These are phyloP conservation scores for Veloboletus limbatus DNA, from an alignment of 1,284 basidiomycete genomes.

Conservation along the genomic window DNA sequence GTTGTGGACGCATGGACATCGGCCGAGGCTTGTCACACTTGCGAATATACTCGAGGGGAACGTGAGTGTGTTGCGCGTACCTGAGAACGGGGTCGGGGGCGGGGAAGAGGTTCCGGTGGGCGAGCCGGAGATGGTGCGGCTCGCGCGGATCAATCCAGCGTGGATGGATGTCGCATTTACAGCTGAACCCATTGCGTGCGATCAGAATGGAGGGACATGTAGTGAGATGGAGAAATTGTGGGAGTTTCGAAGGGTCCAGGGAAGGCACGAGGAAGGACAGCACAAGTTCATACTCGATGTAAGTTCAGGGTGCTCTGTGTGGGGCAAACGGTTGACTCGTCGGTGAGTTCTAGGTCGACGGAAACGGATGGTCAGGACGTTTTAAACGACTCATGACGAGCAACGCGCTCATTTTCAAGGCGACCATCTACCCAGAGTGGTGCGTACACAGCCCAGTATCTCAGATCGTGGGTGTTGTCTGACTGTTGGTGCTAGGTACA, in stretches of 20 bases:
- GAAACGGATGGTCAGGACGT: slow-evolving; percentile 69
- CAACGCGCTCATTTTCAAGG: slow-evolving; percentile 61
- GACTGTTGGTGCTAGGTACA: slow-evolving; percentile 27
- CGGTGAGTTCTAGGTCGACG: slow-evolving; percentile 50
- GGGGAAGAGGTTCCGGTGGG: slow-evolving; percentile 41
- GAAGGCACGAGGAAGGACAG: slow-evolving; percentile 44
- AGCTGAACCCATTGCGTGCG: slow-evolving; percentile 46
- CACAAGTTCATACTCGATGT: slow-evolving; percentile 70
- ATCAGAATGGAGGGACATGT: slow-evolving; percentile 38
- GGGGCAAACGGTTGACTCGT: neutral
- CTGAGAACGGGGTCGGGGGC: too few species aligned
- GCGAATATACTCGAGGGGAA: slow-evolving; percentile 36
- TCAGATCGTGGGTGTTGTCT: too few species aligned
- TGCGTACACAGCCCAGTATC: too few species aligned
- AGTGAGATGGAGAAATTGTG: slow-evolving; percentile 42
- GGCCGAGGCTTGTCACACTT: slow-evolving; percentile 36
- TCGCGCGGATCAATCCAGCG: slow-evolving; percentile 44
- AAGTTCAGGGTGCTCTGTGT: slow-evolving; percentile 29
- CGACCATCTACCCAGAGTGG: slow-evolving; percentile 67
- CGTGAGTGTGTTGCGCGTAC: slow-evolving; percentile 22
- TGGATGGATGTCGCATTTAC: slow-evolving; percentile 61
- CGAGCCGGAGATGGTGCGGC: slow-evolving; percentile 34
- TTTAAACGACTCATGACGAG: slow-evolving; percentile 65
- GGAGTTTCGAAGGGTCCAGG: slow-evolving; percentile 46
- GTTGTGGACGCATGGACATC: slow-evolving; percentile 54